These are phyloP conservation scores for Elsinoe arachidis DNA, from an alignment of 2,329 filamentous ascomycete genomes.

Conservation along the genomic window DNA sequence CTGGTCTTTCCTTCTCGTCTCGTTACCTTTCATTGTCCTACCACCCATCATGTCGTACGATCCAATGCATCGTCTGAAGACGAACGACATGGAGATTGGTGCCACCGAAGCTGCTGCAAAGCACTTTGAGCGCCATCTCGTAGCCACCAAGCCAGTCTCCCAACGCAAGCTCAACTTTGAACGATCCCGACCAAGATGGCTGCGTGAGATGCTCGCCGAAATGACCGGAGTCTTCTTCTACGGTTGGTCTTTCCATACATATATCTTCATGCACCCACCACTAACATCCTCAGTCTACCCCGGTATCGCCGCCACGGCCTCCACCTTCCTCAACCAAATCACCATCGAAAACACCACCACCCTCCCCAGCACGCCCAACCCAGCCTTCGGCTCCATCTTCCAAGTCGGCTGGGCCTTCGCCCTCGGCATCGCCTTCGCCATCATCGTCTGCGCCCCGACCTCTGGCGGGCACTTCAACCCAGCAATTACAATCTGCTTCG, in stretches of 20 bases:
- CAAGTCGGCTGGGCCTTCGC: conserved; percentile 50
- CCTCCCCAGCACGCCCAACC: conserved; percentile 24
- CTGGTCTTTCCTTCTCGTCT: neutral
- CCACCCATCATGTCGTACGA: conserved; percentile 1
- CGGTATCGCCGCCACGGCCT: conserved; percentile 46
- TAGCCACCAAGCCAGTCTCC: conserved; percentile 43
- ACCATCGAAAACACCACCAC: conserved; percentile 7
- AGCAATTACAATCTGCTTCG: conserved; percentile 33
- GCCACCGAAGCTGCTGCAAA: conserved; percentile 46
- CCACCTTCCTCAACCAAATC: conserved; percentile 39
- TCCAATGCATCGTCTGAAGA: conserved; percentile 10
- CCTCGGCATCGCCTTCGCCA: conserved; percentile 50
- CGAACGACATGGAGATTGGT: conserved; percentile 41
- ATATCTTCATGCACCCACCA: neutral
- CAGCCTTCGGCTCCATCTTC: conserved; percentile 44
- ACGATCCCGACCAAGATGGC: conserved; percentile 42
- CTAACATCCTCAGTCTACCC: conserved; percentile 28
- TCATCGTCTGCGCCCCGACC: conserved; percentile 47
- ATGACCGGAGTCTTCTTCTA: conserved; percentile 51
- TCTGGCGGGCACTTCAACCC: conserved; percentile 38
- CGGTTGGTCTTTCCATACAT: conserved; percentile 26
- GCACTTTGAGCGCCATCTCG: conserved; percentile 43
- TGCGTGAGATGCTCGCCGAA: conserved; percentile 49
- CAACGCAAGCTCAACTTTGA: conserved; percentile 49
- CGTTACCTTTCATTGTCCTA: neutral